Evolutionary conservation across 1,139 yeast genomes (phyloP).

Genomic region (Kodamaea sp.): DNA sequence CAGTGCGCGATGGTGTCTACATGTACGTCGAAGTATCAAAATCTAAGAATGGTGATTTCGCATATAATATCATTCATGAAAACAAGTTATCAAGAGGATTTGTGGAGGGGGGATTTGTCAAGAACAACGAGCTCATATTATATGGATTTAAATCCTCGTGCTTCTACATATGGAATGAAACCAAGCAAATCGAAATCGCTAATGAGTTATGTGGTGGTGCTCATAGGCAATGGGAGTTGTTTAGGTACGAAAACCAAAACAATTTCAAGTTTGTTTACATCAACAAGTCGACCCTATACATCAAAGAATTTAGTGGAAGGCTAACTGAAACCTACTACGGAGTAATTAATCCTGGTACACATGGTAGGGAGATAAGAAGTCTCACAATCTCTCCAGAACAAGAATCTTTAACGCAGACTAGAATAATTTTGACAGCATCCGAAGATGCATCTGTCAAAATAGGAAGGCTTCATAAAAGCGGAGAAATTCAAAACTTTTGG

Average conservation of each 20-base stretch:
- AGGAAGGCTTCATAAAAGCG: slow-evolving; percentile 44
- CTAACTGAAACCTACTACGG: slow-evolving; percentile 25
- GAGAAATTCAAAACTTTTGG: slow-evolving; percentile 52
- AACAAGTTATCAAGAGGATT: slow-evolving; percentile 75
- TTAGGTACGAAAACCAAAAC: slow-evolving; percentile 14
- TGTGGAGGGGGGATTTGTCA: slow-evolving; percentile 68
- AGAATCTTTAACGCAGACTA: slow-evolving; percentile 21
- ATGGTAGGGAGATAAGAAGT: slow-evolving; percentile 85
- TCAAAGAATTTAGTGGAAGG: slow-evolving; percentile 27
- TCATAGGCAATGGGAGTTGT: slow-evolving; percentile 77
- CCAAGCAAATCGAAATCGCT: slow-evolving; percentile 67
- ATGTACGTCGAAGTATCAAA: slow-evolving; percentile 30
- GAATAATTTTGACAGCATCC: slow-evolving; percentile 69
- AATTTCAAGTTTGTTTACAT: slow-evolving; percentile 49
- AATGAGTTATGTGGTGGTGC: slow-evolving; percentile 89
- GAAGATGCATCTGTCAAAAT: slow-evolving; percentile 83
- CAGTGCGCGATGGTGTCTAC: slow-evolving; percentile 69
- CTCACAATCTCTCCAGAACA: slow-evolving; percentile 45
- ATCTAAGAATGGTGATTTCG: slow-evolving; percentile 11
- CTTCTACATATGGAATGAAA: slow-evolving; percentile 83
- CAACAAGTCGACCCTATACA: slow-evolving; percentile 49
- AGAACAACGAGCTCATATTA: slow-evolving; percentile 49
- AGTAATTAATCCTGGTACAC: slow-evolving; percentile 59
- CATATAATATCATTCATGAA: slow-evolving; percentile 46
- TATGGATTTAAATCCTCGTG: slow-evolving; percentile 82